Evolutionary conservation across 1,284 basidiomycete genomes (phyloP).

Genomic region (Kalmanozyma brasiliensis): DNA sequence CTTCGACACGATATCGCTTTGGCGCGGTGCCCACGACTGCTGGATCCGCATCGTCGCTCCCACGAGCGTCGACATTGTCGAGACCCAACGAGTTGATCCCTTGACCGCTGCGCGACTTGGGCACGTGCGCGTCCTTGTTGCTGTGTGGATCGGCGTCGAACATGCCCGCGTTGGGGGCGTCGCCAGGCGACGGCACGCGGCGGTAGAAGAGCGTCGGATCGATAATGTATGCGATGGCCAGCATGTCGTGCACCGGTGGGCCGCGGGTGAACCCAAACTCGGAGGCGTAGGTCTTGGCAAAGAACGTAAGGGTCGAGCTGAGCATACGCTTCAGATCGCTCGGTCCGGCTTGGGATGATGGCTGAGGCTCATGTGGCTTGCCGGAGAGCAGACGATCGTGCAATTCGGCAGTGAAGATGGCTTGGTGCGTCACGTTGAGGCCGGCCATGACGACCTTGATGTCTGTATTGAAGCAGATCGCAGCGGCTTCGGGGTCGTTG

Average conservation of each 20-base stretch:
- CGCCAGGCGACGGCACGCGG: conserved; percentile 41
- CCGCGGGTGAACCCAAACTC: conserved; percentile 59
- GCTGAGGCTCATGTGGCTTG: conserved; percentile 15
- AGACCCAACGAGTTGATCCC: conserved; percentile 26
- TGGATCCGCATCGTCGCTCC: conserved; percentile 16
- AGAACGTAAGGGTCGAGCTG: conserved; percentile 57
- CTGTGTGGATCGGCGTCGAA: conserved; percentile 40
- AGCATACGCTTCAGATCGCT: conserved; percentile 45
- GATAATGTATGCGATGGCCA: conserved; percentile 59
- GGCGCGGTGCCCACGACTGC: conserved; percentile 17
- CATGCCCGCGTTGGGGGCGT: conserved; percentile 26
- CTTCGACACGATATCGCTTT: conserved; percentile 53
- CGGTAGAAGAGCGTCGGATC: conserved; percentile 57
- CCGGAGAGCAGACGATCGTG: conserved; percentile 42
- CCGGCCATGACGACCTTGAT: conserved; percentile 61
- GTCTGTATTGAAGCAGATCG: conserved; percentile 56
- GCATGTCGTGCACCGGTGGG: conserved; percentile 61
- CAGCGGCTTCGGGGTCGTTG: conserved; percentile 60
- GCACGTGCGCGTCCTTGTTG: conserved; percentile 21
- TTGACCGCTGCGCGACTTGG: background rate
- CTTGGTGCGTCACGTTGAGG: conserved; percentile 62
- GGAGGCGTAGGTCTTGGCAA: conserved; percentile 48
- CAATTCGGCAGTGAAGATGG: conserved; percentile 51
- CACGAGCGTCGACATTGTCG: conserved; percentile 6
- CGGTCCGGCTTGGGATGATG: conserved; percentile 22